Evolutionary conservation across 805 yeast species (phyloP).

Genomic region (Schwanniomyces yamadae): DNA sequence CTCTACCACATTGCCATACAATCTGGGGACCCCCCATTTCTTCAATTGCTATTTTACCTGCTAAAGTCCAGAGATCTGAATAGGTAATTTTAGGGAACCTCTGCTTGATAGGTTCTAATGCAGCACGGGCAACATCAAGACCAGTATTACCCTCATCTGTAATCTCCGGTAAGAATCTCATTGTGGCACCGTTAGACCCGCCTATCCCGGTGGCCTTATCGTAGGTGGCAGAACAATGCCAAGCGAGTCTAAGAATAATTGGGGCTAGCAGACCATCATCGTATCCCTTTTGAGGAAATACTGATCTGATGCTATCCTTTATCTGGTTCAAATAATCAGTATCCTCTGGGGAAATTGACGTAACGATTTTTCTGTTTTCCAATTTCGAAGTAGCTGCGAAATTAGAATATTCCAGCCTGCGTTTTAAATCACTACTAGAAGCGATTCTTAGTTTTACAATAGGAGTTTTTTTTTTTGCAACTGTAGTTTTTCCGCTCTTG

Average conservation of each 20-base stretch:
- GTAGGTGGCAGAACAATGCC: constrained; percentile 88
- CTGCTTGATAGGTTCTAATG: constrained; percentile 52
- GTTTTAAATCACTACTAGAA: constrained; percentile 4
- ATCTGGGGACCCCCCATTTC: constrained; percentile 63
- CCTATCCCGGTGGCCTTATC: constrained; percentile 54
- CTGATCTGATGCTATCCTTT: constrained; percentile 32
- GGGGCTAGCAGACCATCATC: constrained; percentile 79
- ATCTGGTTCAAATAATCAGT: constrained; percentile 17
- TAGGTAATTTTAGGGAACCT: constrained; percentile 61
- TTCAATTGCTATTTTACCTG: constrained; percentile 65
- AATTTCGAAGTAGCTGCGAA: no score
- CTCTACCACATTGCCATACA: constrained; percentile 55
- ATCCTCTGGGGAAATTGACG: constrained; percentile 13
- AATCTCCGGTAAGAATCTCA: constrained; percentile 47
- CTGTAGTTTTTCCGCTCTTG: constrained; percentile 1
- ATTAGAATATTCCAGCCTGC: no score
- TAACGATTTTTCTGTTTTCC: constrained; percentile 2
- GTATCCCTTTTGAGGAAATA: constrained; percentile 38
- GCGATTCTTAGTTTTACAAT: constrained; percentile 8
- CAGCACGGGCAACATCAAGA: constrained; percentile 53
- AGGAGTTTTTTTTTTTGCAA: constrained; percentile 7
- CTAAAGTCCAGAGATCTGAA: constrained; percentile 72
- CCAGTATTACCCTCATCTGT: constrained; percentile 53
- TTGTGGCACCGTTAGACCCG: constrained; percentile 65
- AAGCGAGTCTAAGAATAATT: constrained; percentile 71